Percentiles rank a stretch among this genome's conserved stretches.
phyloP scores from a whole-genome alignment of 352 stramenopile genomes.

The Globisporangium okanoganense region DNA sequence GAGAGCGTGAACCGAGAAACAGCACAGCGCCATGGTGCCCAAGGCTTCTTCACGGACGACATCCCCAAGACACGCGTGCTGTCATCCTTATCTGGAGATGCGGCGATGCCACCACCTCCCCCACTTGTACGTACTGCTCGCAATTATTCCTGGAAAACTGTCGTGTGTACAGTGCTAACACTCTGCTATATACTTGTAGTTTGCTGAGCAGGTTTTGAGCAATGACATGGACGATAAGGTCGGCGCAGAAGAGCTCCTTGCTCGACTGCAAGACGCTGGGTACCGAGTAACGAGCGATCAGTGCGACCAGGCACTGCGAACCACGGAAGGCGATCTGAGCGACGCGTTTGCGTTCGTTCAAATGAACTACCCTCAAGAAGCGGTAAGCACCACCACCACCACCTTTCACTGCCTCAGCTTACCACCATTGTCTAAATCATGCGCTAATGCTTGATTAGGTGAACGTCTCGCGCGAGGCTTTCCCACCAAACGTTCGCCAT shows the following conservation, averaged over 20 bases:
- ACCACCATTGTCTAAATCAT: background rate
- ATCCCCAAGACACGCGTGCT: slow-evolving; percentile 32
- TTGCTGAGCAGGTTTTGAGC: background rate
- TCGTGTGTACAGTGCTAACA: background rate
- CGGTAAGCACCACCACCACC: slow-evolving; percentile 10
- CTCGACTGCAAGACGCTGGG: slow-evolving; percentile 27
- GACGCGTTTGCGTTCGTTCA: slow-evolving; percentile 19
- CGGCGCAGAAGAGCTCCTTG: slow-evolving; percentile 17
- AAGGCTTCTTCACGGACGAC: slow-evolving; percentile 23
- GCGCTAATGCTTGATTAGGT: background rate
- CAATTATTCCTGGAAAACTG: background rate
- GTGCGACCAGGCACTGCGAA: slow-evolving; percentile 39
- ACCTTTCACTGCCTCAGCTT: background rate
- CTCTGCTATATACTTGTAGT: background rate
- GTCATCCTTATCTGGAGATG: slow-evolving; percentile 25
- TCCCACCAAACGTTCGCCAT: slow-evolving; percentile 39
- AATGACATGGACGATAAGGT: background rate
- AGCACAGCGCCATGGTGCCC: slow-evolving; percentile 23
- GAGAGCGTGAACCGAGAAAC: slow-evolving; percentile 67
- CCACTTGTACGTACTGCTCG: slow-evolving; percentile 2
- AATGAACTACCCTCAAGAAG: slow-evolving; percentile 7
- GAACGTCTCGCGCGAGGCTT: slow-evolving; percentile 16
- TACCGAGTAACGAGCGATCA: slow-evolving; percentile 23
- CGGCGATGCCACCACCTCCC: background rate
- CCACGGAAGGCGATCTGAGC: slow-evolving; percentile 26